Base-by-base conservation (phyloP, 2,329 filamentous ascomycete species). In the Xylariaceae sp. region DNA sequence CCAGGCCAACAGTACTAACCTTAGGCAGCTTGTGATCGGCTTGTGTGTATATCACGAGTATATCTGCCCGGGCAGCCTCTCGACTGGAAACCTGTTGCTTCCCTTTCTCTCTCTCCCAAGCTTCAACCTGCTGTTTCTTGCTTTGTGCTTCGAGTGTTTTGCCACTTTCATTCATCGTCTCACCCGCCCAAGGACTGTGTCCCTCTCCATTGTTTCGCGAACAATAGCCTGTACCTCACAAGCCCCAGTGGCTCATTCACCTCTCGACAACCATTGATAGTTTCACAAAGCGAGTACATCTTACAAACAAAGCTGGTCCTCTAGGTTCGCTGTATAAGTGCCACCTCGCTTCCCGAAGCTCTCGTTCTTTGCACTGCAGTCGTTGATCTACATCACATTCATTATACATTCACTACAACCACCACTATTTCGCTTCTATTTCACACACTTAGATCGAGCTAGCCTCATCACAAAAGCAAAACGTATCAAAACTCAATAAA, bases 391-490 rank as follows among this genome's bases (percentile, higher is more conserved):
- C 22, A 38, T 38, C 11, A 33, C 12, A 32, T 42, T 50, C 7
- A 32, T 43, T 44, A 36, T 42, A 19, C 35, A n/a, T 40, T 56
- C 53, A 53, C 55, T 52, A 42, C 39, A 39, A n/a, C 47, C 22
- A 39, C 30, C 12, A 47, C 15, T 39, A 42, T n/a, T 17, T 35
- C 32, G 31, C 33, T 30, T 17, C 9, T 36, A 27, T 36, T 15
- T 39, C n/a, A 44, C 43, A 42, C 7, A 3, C 15, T 36, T 10
- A 10, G 39, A 27, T 27, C 7, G 51, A 52, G 52, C 47, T 22
- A 52, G 70, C 35, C 51, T 47, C 55, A 45, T 45, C 38, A 57
- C 46, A 39, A 33, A 33, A 45, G 11, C 41, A 46, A 41, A 39
- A 22, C n/a, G n/a, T n/a, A n/a, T 15, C 2, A 49, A 33, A 35